Percentiles rank a stretch among this genome's conserved stretches.
Conservation (phyloP, 345 rosid genomes). For the Draba incana region DNA sequence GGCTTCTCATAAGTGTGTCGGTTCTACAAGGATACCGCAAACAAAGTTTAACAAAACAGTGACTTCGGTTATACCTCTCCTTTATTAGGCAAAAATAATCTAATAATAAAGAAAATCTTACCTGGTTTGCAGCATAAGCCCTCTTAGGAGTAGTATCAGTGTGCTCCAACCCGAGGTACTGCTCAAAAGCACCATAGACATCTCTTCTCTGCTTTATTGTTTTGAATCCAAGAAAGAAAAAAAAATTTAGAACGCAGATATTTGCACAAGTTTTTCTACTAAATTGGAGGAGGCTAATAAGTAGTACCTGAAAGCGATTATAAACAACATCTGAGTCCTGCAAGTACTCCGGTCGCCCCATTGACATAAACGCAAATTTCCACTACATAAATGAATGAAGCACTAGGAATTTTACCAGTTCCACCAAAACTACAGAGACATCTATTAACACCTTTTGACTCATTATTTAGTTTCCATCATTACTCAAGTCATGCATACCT, state of each 20-base stretch:
- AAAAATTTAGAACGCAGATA: neutral
- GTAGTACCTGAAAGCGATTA: constrained; percentile 78
- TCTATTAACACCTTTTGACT: neutral
- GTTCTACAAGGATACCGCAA: constrained; percentile 50
- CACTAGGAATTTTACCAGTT: neutral
- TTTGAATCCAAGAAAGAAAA: neutral
- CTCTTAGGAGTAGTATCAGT: constrained; percentile 78
- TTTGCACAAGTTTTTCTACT: neutral
- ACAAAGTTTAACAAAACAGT: neutral
- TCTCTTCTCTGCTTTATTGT: constrained; percentile 67
- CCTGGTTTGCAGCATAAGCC: constrained; percentile 81
- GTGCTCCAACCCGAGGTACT: constrained; percentile 96
- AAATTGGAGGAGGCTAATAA: neutral
- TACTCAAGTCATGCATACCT: constrained; percentile 52
- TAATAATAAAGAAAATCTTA: constrained; percentile 13
- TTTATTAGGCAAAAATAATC: neutral
- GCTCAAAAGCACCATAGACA: constrained; percentile 96
- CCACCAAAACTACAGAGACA: neutral
- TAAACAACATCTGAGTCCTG: constrained; percentile 80
- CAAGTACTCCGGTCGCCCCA: constrained; percentile 91
- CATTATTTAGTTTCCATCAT: constrained; percentile 1
- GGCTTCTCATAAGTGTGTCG: constrained; percentile 74
- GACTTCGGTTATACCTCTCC: constrained; percentile 1
- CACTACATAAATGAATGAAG: constrained; percentile 54
- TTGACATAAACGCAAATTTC: constrained; percentile 88